Evolutionary conservation across 371 early-diverging fungal genomes (phyloP).

Genomic region (Mortierella sp.): DNA sequence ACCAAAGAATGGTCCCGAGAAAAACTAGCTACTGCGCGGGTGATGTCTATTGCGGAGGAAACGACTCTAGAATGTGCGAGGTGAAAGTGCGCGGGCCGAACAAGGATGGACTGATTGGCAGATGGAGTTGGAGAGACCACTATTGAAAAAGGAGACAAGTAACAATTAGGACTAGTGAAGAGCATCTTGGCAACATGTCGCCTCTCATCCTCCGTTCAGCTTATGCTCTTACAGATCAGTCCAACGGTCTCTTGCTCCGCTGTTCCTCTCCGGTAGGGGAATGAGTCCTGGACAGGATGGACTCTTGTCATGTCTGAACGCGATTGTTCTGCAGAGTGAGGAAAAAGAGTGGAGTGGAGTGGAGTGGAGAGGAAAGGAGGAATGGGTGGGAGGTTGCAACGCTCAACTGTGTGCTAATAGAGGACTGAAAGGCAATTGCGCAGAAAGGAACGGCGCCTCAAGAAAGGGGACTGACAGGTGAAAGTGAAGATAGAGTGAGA

Average conservation of each 20-base stretch:
- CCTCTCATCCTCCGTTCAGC: neutral
- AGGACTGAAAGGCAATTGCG: no score
- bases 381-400: neutral
- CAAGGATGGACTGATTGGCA: neutral
- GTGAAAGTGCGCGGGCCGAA: constrained; percentile 18
- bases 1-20: constrained; percentile 51
- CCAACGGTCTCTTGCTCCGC: constrained; percentile 48
- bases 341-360: neutral
- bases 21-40: constrained; percentile 36
- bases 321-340: neutral
- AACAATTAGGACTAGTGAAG: neutral
- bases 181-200: no score
- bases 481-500: no score
- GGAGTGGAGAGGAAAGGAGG: neutral
- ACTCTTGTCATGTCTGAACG: constrained; percentile 42
- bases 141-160: neutral
- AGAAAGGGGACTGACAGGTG: no score
- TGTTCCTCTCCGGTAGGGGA: constrained; percentile 3
- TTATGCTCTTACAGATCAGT: constrained; percentile 33
- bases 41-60: constrained; percentile 37
- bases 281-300: constrained; percentile 5
- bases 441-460: no score
- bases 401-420: no score
- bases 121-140: constrained; percentile 7
- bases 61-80: constrained; percentile 17